phyloP scores from a whole-genome alignment of 805 yeast species.

The Wickerhamiella australiensis region DNA sequence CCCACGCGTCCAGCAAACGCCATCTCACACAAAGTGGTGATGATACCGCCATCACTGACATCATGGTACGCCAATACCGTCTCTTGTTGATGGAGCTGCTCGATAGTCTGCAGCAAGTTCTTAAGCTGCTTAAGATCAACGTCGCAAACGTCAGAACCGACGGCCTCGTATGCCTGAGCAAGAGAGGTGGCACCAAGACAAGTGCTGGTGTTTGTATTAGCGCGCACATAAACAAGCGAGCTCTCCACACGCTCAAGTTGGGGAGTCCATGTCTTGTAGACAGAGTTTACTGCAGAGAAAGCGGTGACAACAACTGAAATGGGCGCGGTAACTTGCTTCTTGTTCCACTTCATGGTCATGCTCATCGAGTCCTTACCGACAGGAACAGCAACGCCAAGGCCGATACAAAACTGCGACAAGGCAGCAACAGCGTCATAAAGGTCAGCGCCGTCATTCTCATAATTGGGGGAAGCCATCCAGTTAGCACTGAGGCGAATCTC shows the following conservation, averaged over 20 bases:
- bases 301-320: conserved; percentile 83
- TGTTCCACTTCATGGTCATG: conserved; percentile 92
- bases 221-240: conserved; percentile 70
- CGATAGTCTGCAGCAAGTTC: conserved; percentile 55
- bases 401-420: conserved; percentile 91
- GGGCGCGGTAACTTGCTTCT: conserved; percentile 89
- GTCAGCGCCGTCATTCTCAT: conserved; percentile 89
- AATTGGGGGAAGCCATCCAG: conserved; percentile 98
- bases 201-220: conserved; percentile 30
- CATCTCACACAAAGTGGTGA: conserved; percentile 82
- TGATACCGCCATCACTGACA: conserved; percentile 90
- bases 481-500: conserved; percentile 84
- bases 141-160: conserved; percentile 73
- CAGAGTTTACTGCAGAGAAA: conserved; percentile 73
- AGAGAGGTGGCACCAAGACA: conserved; percentile 88
- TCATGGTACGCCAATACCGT: conserved; percentile 84
- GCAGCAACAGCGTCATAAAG: conserved; percentile 96
- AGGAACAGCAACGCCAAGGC: conserved; percentile 80
- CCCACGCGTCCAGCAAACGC: conserved; percentile 94
- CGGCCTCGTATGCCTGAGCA: conserved; percentile 83
- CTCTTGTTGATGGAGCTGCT: conserved; percentile 51
- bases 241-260: conserved; percentile 49
- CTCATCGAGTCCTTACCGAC: conserved; percentile 99
- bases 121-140: conserved; percentile 57
- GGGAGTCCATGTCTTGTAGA: conserved; percentile 94